Percentiles rank a stretch among this genome's conserved stretches.
phyloP scores from a whole-genome alignment of 306 rosid species.

The Quercus parvula region DNA sequence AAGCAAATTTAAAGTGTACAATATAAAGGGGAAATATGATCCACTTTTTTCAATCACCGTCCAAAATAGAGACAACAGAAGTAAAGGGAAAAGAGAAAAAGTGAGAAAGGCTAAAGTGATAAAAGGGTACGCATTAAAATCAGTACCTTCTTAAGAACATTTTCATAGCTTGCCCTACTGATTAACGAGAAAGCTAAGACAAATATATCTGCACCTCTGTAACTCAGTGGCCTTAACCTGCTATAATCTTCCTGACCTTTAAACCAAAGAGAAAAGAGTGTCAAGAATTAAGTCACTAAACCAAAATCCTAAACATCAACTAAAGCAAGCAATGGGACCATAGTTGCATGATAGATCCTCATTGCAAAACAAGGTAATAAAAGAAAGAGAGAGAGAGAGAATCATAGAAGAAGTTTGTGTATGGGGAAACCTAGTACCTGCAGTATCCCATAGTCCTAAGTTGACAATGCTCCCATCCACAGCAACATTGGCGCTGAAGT shows the following conservation, averaged over 20 bases:
- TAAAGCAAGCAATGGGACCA: neutral
- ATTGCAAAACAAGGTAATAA: neutral
- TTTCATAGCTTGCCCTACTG: slow-evolving; percentile 93
- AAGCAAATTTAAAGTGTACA: neutral
- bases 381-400: neutral
- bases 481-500: slow-evolving; percentile 94
- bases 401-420: neutral
- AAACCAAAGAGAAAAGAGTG: slow-evolving; percentile 20
- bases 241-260: slow-evolving; percentile 98
- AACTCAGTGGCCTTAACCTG: slow-evolving; percentile 96
- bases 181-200: slow-evolving; percentile 88
- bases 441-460: slow-evolving; percentile 98
- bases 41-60: slow-evolving; percentile 14
- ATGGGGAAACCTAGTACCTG: slow-evolving; percentile 50
- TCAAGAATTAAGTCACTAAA: slow-evolving; percentile 4
- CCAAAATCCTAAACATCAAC: neutral
- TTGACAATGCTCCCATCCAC: slow-evolving; percentile 92
- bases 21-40: slow-evolving; percentile 5
- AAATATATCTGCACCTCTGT: slow-evolving; percentile 94
- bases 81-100: neutral
- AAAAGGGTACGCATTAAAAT: slow-evolving; percentile 1
- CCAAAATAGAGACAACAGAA: slow-evolving; percentile 3
- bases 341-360: neutral
- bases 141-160: slow-evolving; percentile 89
- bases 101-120: slow-evolving; percentile 1